Base-by-base conservation (phyloP, 2,329 filamentous ascomycete species). In the Aspergillus fijiensis region DNA sequence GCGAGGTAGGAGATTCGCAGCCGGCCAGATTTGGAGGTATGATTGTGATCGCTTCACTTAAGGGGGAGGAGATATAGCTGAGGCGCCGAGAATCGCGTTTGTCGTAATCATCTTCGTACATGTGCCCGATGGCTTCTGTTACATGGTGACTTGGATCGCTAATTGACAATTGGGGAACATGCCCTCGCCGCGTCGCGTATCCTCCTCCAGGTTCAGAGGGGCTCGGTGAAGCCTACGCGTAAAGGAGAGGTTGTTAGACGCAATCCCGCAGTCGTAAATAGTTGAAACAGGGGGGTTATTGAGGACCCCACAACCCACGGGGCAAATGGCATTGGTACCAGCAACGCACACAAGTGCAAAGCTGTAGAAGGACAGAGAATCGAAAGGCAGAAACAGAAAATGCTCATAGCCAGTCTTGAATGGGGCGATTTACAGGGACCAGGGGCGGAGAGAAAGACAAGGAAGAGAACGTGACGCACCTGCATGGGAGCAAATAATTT, bases 61-160 rank as follows among this genome's bases (percentile, higher is more conserved):
- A 69, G 31, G 79, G 75, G 7, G 80, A 79, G 27, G 79, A 82
- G 67, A 93, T 82, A 77, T 92, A 95, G 79, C 90, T 94, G 69
- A 93, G 77, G 39, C 90, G 90, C 50, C 89, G 86, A 47, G 82
- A 85, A 67, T 86, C 84, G 69, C 81, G 79, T 67, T 77, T 81
- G 69, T 83, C 78, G 69, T 91, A 85, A 67, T 88, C 86, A 72
- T 91, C 89, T 70, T 90, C 91, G 77, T 97, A 96, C 77, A 96
- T 85, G 69, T 92, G 92, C 55, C 91, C 91, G 76, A 96, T 96
- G 61, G 92, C 90, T 76, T 96, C 93, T 59, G 92, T 96, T 74
- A 96, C 91, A 85, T 96, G 93, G 79, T 96, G 92, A 78, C 85
- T 92, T 62, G 93, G 90, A 78, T 96, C 92, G 76, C 90, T 95